Evolutionary conservation across 2,329 filamentous ascomycete species (phyloP).

Genomic region (Diaporthe sp.): DNA sequence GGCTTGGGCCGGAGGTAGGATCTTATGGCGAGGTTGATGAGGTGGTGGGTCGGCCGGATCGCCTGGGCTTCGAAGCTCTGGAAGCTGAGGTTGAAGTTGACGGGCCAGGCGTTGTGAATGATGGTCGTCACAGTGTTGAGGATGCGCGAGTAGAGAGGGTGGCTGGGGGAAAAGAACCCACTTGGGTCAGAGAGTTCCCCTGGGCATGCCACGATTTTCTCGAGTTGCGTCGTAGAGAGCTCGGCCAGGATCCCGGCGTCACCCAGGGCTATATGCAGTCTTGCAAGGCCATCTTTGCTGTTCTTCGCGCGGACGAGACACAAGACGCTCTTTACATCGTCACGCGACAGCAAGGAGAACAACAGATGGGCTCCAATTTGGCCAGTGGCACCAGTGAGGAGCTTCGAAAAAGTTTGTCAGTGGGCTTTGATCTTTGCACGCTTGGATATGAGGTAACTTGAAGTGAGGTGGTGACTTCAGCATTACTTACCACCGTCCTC

Average conservation of each 20-base stretch:
- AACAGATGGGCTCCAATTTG: slow-evolving; percentile 25
- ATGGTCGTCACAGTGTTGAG: not conserved
- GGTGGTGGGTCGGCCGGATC: slow-evolving; percentile 52
- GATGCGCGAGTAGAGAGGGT: not conserved
- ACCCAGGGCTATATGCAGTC: not conserved
- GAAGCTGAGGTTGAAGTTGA: slow-evolving; percentile 29
- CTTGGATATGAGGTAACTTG: not conserved
- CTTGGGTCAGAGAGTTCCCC: slow-evolving; percentile 10
- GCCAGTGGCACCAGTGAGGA: slow-evolving; percentile 27
- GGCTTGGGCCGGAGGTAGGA: slow-evolving; percentile 42
- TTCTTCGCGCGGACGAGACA: slow-evolving; percentile 10
- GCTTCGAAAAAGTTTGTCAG: not conserved
- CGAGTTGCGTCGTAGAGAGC: not conserved
- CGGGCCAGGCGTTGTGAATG: slow-evolving; percentile 30
- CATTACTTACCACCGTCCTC: slow-evolving; percentile 4
- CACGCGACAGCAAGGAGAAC: not conserved
- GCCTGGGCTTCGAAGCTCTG: slow-evolving; percentile 52
- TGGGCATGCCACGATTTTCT: not conserved
- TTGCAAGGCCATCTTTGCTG: not conserved
- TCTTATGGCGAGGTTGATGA: slow-evolving; percentile 45
- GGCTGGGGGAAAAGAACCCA: not conserved
- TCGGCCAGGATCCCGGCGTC: not conserved
- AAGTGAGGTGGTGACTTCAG: not conserved
- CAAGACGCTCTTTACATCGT: not conserved
- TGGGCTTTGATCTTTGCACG: not conserved